Evolutionary conservation across 352 stramenopile genomes (phyloP).

Genomic region (Globisporangium abappressorium): DNA sequence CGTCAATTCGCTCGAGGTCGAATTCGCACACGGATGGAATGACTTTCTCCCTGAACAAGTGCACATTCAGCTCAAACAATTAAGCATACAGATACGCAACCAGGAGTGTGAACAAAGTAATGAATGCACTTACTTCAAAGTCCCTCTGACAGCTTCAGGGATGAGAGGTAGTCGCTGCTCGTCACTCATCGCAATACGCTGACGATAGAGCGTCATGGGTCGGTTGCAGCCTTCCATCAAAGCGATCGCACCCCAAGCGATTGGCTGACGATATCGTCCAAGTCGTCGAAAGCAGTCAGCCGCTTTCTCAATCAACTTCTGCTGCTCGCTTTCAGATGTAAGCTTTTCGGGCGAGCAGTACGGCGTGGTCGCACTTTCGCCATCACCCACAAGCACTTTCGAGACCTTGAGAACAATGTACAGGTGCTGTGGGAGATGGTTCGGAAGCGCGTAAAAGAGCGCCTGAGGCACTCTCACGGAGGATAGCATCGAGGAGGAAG

Average conservation of each 20-base stretch:
- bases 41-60: constrained; percentile 41
- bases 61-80: background rate
- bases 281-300: constrained; percentile 42
- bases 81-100: background rate
- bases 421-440: constrained; percentile 43
- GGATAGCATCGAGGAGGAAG: background rate
- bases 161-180: constrained; percentile 58
- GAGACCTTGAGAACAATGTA: constrained; percentile 67
- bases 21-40: constrained; percentile 57
- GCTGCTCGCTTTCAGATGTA: constrained; percentile 38
- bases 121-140: constrained; percentile 36
- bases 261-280: constrained; percentile 47
- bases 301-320: constrained; percentile 55
- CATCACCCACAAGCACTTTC: constrained; percentile 57
- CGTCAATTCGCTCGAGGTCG: constrained; percentile 45
- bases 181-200: constrained; percentile 54
- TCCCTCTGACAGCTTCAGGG: constrained; percentile 43
- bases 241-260: constrained; percentile 59
- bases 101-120: background rate
- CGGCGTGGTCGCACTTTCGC: constrained; percentile 43
- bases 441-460: constrained; percentile 57
- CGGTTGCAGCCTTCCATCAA: constrained; percentile 41
- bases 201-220: constrained; percentile 60
- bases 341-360: constrained; percentile 69
- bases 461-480: constrained; percentile 20